These are phyloP conservation scores for Coprinopsis strossmayeri DNA, from an alignment of 768 basidiomycete species.

Conservation along the genomic window DNA sequence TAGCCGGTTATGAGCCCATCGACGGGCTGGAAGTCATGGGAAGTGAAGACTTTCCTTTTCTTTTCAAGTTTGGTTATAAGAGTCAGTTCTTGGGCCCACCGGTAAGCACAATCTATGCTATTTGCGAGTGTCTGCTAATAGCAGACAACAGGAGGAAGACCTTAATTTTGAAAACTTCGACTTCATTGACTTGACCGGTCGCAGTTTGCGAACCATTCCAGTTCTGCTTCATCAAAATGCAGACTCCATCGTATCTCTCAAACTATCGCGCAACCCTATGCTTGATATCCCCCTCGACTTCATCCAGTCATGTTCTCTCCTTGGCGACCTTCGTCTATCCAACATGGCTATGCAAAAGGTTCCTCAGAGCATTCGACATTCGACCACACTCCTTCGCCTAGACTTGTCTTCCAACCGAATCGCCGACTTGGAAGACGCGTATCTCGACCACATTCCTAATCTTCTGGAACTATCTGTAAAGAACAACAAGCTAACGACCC, in stretches of 20 bases:
- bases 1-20: conserved; percentile 80
- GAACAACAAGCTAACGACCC: conserved; percentile 85
- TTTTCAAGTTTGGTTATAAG: conserved; percentile 89
- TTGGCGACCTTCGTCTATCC: conserved; percentile 81
- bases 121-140: conserved; percentile 2
- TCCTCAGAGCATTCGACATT: conserved; percentile 76
- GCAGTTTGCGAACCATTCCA: conserved; percentile 82
- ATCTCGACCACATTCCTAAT: conserved; percentile 67
- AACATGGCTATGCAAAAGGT: conserved; percentile 95
- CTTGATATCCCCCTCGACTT: conserved; percentile 96
- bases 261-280: conserved; percentile 91
- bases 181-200: conserved; percentile 73
- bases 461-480: conserved; percentile 68
- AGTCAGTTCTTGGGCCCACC: conserved; percentile 59
- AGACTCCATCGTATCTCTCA: conserved; percentile 75
- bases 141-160: conserved; percentile 59
- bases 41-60: conserved; percentile 72
- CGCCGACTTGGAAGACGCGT: conserved; percentile 80
- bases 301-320: conserved; percentile 76
- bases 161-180: conserved; percentile 65
- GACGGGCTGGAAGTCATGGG: conserved; percentile 78
- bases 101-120: conserved; percentile 31
- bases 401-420: conserved; percentile 93
- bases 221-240: conserved; percentile 81
- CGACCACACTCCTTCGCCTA: conserved; percentile 65